These are phyloP conservation scores for Trichoderma sp. DNA, from an alignment of 2,329 filamentous ascomycete species.

Conservation along the genomic window DNA sequence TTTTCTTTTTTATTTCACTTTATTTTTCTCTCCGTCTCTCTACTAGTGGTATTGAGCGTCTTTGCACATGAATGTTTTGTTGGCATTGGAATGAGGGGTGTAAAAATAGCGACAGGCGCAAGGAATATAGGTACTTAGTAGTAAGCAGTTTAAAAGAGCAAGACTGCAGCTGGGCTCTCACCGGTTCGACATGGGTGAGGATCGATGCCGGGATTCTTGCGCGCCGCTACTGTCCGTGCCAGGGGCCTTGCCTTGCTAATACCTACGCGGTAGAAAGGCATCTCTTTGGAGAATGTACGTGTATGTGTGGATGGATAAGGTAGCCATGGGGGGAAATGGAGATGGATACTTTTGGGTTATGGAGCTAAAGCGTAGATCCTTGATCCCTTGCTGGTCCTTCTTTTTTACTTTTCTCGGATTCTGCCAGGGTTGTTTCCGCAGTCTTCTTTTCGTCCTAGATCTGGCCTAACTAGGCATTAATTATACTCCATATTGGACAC, in stretches of 20 bases:
- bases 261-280: too few species aligned
- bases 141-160: too few species aligned
- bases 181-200: neutral
- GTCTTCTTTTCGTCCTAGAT: slow-evolving; percentile 12
- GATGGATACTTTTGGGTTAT: neutral
- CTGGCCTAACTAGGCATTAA: slow-evolving; percentile 4
- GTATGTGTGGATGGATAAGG: neutral
- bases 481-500: too few species aligned
- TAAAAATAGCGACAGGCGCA: too few species aligned
- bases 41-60: too few species aligned
- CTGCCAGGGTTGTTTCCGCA: neutral
- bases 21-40: too few species aligned
- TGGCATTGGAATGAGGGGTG: neutral
- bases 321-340: neutral
- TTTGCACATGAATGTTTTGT: too few species aligned
- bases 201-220: neutral
- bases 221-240: too few species aligned
- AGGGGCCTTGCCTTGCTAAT: too few species aligned
- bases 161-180: neutral
- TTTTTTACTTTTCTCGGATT: neutral
- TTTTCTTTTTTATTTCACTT: neutral
- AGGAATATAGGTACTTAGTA: too few species aligned
- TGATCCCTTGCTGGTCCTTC: neutral
- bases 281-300: neutral
- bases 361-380: slow-evolving; percentile 10